A percentile compares a stretch with the other conserved stretches of the same genome.
phyloP scores from a whole-genome alignment of 2,329 filamentous ascomycete genomes.

The Monosporascus sp. region DNA sequence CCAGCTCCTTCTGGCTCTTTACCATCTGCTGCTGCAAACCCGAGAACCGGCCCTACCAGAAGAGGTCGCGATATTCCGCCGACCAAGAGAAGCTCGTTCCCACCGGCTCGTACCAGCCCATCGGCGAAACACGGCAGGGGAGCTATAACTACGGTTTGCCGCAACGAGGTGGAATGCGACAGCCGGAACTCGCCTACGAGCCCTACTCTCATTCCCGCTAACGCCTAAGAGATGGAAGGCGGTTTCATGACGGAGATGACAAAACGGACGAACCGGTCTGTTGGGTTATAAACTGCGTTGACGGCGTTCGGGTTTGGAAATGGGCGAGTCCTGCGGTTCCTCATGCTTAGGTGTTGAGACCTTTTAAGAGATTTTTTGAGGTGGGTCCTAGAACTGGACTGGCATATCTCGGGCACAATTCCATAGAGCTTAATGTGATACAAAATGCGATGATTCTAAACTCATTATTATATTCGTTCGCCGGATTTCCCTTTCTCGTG shows the following conservation, averaged over 20 bases:
- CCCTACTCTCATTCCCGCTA: constrained; percentile 55
- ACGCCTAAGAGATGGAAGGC: constrained; percentile 7
- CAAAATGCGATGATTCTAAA: no score
- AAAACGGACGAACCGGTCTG: background rate
- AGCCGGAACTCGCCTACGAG: constrained; percentile 54
- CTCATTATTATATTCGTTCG: no score
- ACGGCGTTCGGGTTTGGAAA: constrained; percentile 10
- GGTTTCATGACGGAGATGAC: background rate
- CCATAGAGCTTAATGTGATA: no score
- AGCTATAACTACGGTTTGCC: constrained; percentile 33
- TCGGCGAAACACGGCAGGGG: constrained; percentile 34
- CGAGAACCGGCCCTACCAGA: constrained; percentile 40
- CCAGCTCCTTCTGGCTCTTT: constrained; percentile 85
- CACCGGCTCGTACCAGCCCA: constrained; percentile 39
- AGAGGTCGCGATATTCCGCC: constrained; percentile 17
- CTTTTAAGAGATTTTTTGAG: background rate
- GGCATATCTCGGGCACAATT: background rate
- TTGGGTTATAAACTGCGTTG: constrained; percentile 5
- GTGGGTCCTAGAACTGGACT: background rate
- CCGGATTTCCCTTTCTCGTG: background rate
- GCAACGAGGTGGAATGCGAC: constrained; percentile 35
- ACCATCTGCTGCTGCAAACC: constrained; percentile 83
- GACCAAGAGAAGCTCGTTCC: constrained; percentile 49
- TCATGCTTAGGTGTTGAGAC: background rate
- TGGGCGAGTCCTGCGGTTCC: background rate